Conservation (phyloP, 2,329 filamentous ascomycete genomes). For the Arthrobotrys megalospora region DNA sequence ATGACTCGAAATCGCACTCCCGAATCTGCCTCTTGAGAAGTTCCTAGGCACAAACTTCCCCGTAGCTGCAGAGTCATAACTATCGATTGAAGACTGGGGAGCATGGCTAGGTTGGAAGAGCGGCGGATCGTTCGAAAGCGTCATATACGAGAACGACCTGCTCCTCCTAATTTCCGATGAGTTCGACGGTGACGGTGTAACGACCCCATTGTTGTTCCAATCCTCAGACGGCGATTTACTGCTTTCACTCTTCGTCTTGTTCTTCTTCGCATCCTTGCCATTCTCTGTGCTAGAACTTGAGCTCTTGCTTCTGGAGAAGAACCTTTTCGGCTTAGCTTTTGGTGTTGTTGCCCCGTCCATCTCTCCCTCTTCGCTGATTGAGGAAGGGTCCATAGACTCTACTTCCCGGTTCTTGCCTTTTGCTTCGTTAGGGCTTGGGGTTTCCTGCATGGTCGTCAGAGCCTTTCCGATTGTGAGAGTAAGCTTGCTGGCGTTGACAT, state of each 20-base stretch:
- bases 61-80: slow-evolving; percentile 49
- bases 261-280: slow-evolving; percentile 24
- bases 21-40: slow-evolving; percentile 36
- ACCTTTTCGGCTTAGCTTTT: slow-evolving; percentile 43
- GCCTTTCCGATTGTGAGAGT: slow-evolving; percentile 60
- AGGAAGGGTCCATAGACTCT: slow-evolving; percentile 20
- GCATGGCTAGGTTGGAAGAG: slow-evolving; percentile 41
- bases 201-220: slow-evolving; percentile 72
- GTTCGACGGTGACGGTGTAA: slow-evolving; percentile 73
- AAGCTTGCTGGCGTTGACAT: slow-evolving; percentile 51
- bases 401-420: slow-evolving; percentile 40
- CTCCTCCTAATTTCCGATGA: slow-evolving; percentile 64
- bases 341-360: slow-evolving; percentile 42
- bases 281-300: slow-evolving; percentile 54
- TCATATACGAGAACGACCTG: slow-evolving; percentile 66
- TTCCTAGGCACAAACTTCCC: slow-evolving; percentile 48
- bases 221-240: slow-evolving; percentile 13
- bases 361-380: slow-evolving; percentile 45
- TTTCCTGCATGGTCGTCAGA: slow-evolving; percentile 60
- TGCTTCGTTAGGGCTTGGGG: slow-evolving; percentile 40
- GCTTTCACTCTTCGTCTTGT: slow-evolving; percentile 24
- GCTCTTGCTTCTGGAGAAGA: slow-evolving; percentile 51
- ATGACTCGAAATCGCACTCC: slow-evolving; percentile 43
- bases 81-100: slow-evolving; percentile 49
- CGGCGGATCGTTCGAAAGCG: slow-evolving; percentile 36